Evolutionary conservation across 768 basidiomycete genomes (phyloP), one percentile per base, ranked within the genome.

Genomic region (Suillus americanus): DNA sequence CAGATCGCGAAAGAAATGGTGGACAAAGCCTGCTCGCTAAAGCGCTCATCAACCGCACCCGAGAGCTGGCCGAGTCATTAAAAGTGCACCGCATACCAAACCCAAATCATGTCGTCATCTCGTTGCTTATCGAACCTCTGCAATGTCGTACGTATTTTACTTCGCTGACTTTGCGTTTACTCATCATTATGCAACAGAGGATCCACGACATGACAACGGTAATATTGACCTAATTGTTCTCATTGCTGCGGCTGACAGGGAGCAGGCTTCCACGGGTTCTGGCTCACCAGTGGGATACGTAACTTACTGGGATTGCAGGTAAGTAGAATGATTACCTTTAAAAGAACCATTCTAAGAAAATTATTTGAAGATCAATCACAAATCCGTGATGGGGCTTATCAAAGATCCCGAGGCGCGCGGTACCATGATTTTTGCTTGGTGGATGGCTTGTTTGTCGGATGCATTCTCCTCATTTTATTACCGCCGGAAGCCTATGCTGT

Each of bases 341-440:
- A 51, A 5, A 61, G 45, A 30, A 45, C 30, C 25, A 56, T 50
- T 38, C 43, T 63, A 66, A 68, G 65, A 60, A 63, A n/a, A 12
- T 18, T 14, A 41, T 10, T 51, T 60, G 53, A 70, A 93, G 91
- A 91, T 94, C 74, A 94, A 93, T 76, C 90, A 92, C 71, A 92
- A 91, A 74, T 86, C 90, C 4, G 89, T 89, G 43, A 87, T 91
- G 80, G 82, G 85, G 12, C 86, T 82, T 64, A 91, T 92, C 67
- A 82, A 85, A 66, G 90, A 92, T 72, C 82, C 86, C 46, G 92
- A 93, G 70, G 86, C 82, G 59, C 86, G 89, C 61, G 89, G 91
- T 30, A 92, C 90, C 7, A 91, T 94, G 89, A 90, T 92, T 60
- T 95, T 94, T 72, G 90, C 94, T 1, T 95, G 94, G 90, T 96